Percentiles rank a stretch among this genome's conserved stretches.
These are phyloP conservation scores for Ophiocordyceps camponoti-leonardi DNA, from an alignment of 2,329 filamentous ascomycete genomes.

Conservation along the genomic window DNA sequence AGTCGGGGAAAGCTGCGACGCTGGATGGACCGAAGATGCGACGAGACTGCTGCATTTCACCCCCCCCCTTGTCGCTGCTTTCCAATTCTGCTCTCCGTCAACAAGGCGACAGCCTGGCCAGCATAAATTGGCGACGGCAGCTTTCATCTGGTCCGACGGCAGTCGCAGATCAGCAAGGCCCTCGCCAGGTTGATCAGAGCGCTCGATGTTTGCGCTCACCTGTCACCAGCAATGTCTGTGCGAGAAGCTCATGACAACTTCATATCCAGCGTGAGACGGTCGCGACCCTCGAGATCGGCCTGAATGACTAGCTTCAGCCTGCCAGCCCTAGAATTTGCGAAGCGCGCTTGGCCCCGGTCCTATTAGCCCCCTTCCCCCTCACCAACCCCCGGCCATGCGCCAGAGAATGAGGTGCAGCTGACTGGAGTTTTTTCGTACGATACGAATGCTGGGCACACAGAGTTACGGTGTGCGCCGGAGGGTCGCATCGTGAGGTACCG, in stretches of 20 bases:
- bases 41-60: neutral
- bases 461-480: constrained; percentile 2
- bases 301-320: neutral
- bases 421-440: neutral
- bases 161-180: too few species aligned
- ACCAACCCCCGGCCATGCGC: neutral
- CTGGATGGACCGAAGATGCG: neutral
- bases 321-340: neutral
- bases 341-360: neutral
- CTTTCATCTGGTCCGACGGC: too few species aligned
- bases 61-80: neutral
- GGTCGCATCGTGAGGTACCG: neutral
- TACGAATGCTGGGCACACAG: constrained; percentile 1
- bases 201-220: too few species aligned
- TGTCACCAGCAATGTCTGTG: neutral
- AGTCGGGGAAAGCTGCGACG: neutral
- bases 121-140: too few species aligned
- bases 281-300: neutral
- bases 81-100: neutral
- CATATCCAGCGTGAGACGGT: neutral
- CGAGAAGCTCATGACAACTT: neutral
- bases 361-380: neutral
- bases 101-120: too few species aligned
- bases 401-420: constrained; percentile 1
- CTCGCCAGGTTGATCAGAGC: too few species aligned